phyloP scores from a whole-genome alignment of 2,329 filamentous ascomycete genomes.

The Fusarium nelsonii region DNA sequence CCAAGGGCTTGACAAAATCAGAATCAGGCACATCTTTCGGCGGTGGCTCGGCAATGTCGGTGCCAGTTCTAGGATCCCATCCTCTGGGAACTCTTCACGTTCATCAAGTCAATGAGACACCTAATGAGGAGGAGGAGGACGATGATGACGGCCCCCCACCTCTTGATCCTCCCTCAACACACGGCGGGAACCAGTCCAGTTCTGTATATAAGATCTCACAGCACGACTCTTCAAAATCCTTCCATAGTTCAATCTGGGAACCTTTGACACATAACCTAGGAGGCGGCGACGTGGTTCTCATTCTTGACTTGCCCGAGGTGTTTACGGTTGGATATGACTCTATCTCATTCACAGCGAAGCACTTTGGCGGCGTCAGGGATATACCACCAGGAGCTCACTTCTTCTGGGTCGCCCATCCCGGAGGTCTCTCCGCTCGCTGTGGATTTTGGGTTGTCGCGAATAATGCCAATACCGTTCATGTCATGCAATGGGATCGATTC shows the following conservation, averaged over 20 bases:
- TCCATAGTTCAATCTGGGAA: conserved; percentile 20
- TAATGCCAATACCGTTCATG: conserved; percentile 53
- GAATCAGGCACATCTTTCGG: conserved; percentile 49
- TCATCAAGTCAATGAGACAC: conserved; percentile 46
- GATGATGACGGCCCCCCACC: conserved; percentile 49
- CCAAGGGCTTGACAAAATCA: conserved; percentile 52
- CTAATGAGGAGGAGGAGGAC: conserved; percentile 40
- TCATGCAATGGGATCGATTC: conserved; percentile 68
- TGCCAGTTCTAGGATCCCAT: conserved; percentile 55
- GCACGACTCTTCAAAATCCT: conserved; percentile 9
- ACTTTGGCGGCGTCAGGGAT: conserved; percentile 66
- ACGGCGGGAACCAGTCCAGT: not conserved
- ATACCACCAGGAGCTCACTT: conserved; percentile 70
- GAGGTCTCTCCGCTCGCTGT: conserved; percentile 62
- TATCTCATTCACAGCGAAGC: conserved; percentile 60
- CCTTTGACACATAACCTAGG: conserved; percentile 48
- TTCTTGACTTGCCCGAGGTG: conserved; percentile 63
- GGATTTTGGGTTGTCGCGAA: conserved; percentile 69
- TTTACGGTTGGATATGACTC: conserved; percentile 68
- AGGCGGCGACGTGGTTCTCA: conserved; percentile 64
- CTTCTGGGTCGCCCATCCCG: conserved; percentile 67
- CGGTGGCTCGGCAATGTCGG: conserved; percentile 51
- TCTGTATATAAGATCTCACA: conserved; percentile 3
- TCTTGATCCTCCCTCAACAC: conserved; percentile 44
- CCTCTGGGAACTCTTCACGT: conserved; percentile 60